These are phyloP conservation scores for Beauveria bassiana DNA, from an alignment of 2,329 filamentous ascomycete genomes.

Conservation along the genomic window DNA sequence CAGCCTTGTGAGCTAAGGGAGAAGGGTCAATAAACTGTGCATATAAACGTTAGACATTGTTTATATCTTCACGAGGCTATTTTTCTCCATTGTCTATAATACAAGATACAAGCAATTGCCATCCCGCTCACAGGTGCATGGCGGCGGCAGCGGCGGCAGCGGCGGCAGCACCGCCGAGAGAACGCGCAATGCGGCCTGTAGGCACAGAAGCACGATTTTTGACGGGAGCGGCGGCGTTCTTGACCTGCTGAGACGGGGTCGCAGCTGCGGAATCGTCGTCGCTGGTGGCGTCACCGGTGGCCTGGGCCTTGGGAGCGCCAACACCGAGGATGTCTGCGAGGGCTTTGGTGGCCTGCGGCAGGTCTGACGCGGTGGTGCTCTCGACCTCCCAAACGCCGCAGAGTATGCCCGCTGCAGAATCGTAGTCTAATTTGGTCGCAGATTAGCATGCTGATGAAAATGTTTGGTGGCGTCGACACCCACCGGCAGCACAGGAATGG, in stretches of 20 bases:
- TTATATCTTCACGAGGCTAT: not conserved
- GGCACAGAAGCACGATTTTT: conserved; percentile 1
- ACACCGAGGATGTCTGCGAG: conserved; percentile 4
- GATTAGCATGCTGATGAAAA: not conserved
- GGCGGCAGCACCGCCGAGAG: conserved; percentile 1
- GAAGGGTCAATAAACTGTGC: not conserved
- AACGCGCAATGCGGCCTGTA: conserved; percentile 3
- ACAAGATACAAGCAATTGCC: not conserved
- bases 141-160: conserved; percentile 1
- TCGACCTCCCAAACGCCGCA: conserved; percentile 8
- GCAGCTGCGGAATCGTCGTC: not conserved
- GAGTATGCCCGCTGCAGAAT: not conserved
- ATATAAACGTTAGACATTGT: not conserved
- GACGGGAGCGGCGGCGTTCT: not conserved
- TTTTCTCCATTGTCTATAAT: not conserved
- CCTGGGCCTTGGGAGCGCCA: conserved; percentile 1
- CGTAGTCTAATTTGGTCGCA: not conserved
- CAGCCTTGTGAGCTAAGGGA: not conserved
- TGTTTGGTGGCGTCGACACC: not conserved
- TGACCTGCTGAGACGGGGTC: not conserved
- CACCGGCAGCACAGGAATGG: conserved; percentile 6
- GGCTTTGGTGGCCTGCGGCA: conserved; percentile 6
- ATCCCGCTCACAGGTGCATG: not conserved
- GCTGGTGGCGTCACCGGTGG: not conserved
- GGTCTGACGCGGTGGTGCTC: conserved; percentile 6